Conservation (phyloP, 2,329 filamentous ascomycete genomes). For the Grosmannia huntii region DNA sequence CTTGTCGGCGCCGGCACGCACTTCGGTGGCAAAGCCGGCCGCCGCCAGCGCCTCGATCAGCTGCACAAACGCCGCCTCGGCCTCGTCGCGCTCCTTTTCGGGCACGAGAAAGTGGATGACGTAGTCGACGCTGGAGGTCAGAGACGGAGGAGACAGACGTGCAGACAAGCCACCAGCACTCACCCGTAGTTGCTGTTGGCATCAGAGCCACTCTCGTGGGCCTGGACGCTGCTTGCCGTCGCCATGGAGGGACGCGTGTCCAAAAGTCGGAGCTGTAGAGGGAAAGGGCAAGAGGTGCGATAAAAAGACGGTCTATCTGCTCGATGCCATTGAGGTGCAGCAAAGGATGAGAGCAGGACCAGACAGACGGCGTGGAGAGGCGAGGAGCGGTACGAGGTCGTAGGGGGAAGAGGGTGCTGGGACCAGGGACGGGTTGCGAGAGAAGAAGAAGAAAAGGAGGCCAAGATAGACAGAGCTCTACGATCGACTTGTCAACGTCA, state of each 20-base stretch:
- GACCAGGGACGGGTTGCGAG: background rate
- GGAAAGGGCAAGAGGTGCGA: background rate
- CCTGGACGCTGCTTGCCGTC: constrained; percentile 9
- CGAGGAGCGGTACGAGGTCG: background rate
- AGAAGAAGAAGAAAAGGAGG: background rate
- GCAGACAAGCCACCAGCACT: background rate
- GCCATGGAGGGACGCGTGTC: constrained; percentile 11
- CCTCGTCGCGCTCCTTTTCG: constrained; percentile 37
- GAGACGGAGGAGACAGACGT: background rate
- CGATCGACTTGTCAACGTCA: background rate
- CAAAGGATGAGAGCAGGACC: background rate
- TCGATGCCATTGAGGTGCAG: background rate
- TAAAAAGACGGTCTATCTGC: background rate
- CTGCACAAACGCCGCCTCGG: constrained; percentile 63
- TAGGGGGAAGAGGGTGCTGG: background rate
- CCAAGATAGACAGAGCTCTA: background rate
- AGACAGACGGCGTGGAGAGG: background rate
- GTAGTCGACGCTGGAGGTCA: constrained; percentile 60
- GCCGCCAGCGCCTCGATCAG: constrained; percentile 62
- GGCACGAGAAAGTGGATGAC: constrained; percentile 70
- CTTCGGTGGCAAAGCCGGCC: constrained; percentile 78
- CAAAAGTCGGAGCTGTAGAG: background rate
- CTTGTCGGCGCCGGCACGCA: constrained; percentile 59
- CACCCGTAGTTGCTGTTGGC: constrained; percentile 18
- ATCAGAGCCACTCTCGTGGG: constrained; percentile 7